These are phyloP conservation scores for Asterella californica DNA, from an alignment of 225 moss, liverwort and hornwort genomes.

Conservation along the genomic window DNA sequence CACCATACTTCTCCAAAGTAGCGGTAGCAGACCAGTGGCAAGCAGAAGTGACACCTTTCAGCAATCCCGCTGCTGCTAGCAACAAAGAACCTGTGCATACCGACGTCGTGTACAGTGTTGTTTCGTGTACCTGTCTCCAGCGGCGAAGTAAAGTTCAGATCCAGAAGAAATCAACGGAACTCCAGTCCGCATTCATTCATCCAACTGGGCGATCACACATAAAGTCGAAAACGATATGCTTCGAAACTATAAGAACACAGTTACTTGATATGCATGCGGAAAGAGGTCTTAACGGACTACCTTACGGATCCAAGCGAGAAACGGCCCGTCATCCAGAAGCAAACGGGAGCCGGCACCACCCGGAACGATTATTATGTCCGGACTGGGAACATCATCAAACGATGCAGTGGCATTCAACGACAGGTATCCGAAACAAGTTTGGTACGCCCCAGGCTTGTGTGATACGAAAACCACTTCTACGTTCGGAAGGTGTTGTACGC, in stretches of 20 bases:
- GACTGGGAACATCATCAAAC: constrained; percentile 24
- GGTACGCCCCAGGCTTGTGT: constrained; percentile 28
- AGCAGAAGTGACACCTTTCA: constrained; percentile 56
- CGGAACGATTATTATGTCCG: constrained; percentile 27
- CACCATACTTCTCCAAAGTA: constrained; percentile 47
- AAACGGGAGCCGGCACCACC: constrained; percentile 16
- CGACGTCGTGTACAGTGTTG: constrained; percentile 63
- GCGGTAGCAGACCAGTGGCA: constrained; percentile 40
- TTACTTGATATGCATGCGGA: no score
- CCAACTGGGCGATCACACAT: not conserved
- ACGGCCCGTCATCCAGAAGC: constrained; percentile 13
- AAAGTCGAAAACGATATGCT: no score
- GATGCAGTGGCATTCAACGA: constrained; percentile 20
- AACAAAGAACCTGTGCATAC: constrained; percentile 65
- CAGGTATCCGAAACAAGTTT: constrained; percentile 7
- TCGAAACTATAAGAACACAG: no score
- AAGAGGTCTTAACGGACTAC: not conserved
- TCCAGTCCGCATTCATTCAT: not conserved
- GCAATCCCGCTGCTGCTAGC: constrained; percentile 63
- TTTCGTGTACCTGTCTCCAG: constrained; percentile 48
- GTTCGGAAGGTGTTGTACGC: constrained; percentile 10
- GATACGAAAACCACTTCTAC: constrained; percentile 31
- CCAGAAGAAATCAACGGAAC: not conserved
- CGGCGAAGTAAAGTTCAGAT: not conserved
- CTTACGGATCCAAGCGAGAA: constrained; percentile 16